Evolutionary conservation across 78 protist genomes (phyloP), one percentile per base, ranked within the genome.

Genomic region (Dictyostelium intermedium): DNA sequence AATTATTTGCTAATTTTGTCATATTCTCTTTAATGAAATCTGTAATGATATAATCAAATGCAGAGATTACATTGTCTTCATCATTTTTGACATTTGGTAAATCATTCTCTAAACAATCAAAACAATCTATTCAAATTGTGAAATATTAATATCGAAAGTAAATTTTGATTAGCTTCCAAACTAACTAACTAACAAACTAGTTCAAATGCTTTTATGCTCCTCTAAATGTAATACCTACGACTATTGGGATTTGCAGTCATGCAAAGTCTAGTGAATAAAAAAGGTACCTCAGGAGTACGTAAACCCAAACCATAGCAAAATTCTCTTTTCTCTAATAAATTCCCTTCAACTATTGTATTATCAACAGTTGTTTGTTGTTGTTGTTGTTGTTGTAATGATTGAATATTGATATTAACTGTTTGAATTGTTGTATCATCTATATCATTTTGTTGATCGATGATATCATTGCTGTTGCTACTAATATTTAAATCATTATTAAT

Each of bases 11-110:
- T 14, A 89, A 34, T 27, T 66, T 79, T 5, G 73, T 8, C 14
- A 81, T 80, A 80, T 89, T 89, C 72, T 89, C 94, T 63, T 87
- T 25, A 47, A 80, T 43, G 30, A 89, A 89, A 50, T 89, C 94
- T 45, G 94, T 89, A 80, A 89, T 69, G 43, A 89, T 89, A 50
- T 89, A 89, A 80, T 89, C 94, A 34, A 89, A 89, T 80, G 94
- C 50, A 50, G 84, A 47, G 10, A 78, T 80, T 9, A 89, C 94
- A 80, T 89, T 47, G 5, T 60, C 43, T 39, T 89, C 94, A 41
- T 89, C 82, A 89, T 89, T 89, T 76, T 80, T 89, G 8, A 89
- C 74, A 23, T 79, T 69, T 25, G 94, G 94, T 69, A 80, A 79
- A 80, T 89, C 94, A 69, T 89, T 79, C 35, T 89, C 94, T 23